Base-by-base conservation (phyloP, 495 filamentous ascomycete species). In the Thozetella sp. region DNA sequence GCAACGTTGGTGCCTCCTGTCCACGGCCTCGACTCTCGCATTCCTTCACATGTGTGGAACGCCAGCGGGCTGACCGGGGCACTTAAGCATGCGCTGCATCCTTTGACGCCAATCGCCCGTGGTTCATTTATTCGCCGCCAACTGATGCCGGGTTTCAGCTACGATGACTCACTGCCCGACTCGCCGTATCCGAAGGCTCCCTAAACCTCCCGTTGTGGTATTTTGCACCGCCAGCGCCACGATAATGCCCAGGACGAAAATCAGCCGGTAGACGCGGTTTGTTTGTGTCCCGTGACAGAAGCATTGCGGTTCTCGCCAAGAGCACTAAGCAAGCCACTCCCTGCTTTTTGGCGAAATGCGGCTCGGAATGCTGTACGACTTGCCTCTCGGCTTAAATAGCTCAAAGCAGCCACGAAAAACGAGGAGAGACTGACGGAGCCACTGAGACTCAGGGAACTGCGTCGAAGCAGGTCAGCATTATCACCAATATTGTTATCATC, bases 191-290 rank as follows among this genome's bases (percentile, higher is more conserved):
- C 43, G n/a, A 3, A 10, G 10, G 11, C 12, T 48, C 20, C 43
- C 43, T 48, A 48, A 48, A 48, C 43, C 43, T 48, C 43, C 43
- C 43, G n/a, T 48, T 48, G 9, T n/a, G n/a, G n/a, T n/a, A n/a
- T n/a, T 4, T 48, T 3, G 6, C 43, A 48, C n/a, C n/a, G n/a
- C n/a, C 11, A 48, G 3, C 9, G 43, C 9, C 6, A 37, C 43
- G n/a, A 48, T 48, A 48, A 19, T 48, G 43, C 9, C 20, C 43
- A n/a, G 43, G 43, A 48, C 43, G 43, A 48, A 48, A 48, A 48
- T 10, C 43, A 48, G 20, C 20, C 43, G 43, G 43, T n/a, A 3
- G 43, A n/a, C 43, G 12, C 11, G 15, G 30, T 10, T 19, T 19
- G 43, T 4, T n/a, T 48, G n/a, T 11, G 43, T n/a, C 43, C 20